A percentile compares a stretch with the other conserved stretches of the same genome.
phyloP scores from a whole-genome alignment of 2,329 filamentous ascomycete genomes.

The Paramyrothecium sp. region DNA sequence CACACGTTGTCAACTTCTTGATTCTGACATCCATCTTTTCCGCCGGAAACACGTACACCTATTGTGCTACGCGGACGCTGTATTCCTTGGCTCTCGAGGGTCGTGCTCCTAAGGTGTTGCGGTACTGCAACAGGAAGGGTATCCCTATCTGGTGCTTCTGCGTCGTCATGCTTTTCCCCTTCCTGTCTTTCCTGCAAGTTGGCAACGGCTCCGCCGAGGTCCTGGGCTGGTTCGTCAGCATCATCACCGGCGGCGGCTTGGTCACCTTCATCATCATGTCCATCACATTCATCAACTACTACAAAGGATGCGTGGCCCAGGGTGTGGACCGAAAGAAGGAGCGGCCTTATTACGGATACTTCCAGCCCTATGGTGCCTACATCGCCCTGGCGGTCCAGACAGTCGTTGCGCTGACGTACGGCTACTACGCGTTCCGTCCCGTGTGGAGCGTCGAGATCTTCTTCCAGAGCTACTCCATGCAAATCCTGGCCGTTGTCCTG shows the following conservation, averaged over 20 bases:
- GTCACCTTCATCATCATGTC: constrained; percentile 59
- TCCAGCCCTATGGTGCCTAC: constrained; percentile 56
- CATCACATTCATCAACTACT: constrained; percentile 43
- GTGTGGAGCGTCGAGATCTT: constrained; percentile 45
- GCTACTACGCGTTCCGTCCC: constrained; percentile 48
- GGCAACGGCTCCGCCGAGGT: constrained; percentile 43
- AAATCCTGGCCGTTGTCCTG: constrained; percentile 49
- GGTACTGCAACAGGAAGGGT: constrained; percentile 56
- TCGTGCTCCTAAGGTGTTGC: constrained; percentile 48
- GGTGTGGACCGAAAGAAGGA: constrained; percentile 46
- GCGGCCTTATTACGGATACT: constrained; percentile 51
- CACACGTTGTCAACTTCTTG: constrained; percentile 54
- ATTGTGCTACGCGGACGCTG: constrained; percentile 44
- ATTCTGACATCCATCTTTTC: constrained; percentile 38
- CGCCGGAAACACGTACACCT: constrained; percentile 48
- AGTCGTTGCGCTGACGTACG: constrained; percentile 47
- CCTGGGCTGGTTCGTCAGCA: constrained; percentile 50
- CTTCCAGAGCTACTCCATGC: constrained; percentile 55
- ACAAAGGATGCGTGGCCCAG: constrained; percentile 51
- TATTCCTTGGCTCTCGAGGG: constrained; percentile 48
- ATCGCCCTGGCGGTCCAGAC: constrained; percentile 38
- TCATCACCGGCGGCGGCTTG: constrained; percentile 54
- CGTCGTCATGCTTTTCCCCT: constrained; percentile 49
- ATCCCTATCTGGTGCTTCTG: constrained; percentile 57
- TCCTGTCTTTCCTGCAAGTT: constrained; percentile 49